Base-by-base conservation (phyloP, 2,329 filamentous ascomycete species). In the Colletotrichum sp. region DNA sequence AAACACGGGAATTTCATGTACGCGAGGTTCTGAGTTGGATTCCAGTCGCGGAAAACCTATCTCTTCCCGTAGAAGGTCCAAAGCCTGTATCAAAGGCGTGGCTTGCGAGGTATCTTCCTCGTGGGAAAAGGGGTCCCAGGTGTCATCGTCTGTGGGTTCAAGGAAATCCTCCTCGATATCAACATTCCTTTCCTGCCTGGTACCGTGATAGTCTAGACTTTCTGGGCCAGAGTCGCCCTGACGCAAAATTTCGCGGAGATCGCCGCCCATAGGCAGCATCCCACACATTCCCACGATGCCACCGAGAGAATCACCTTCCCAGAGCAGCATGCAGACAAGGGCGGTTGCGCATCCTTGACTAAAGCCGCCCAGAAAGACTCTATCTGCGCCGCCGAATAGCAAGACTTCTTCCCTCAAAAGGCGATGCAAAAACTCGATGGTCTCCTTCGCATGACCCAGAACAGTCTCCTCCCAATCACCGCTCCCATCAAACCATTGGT, bases 281-380 rank as follows among this genome's bases (percentile, higher is more conserved):
- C 87, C 87, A 71, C 86, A 86, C 84, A 90, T 85, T 0, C 85
- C 86, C 8, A 88, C 79, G 14, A 82, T 77, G 0, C 79, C 87
- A 1, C 81, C 86, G 36, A 89, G 73, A 3, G 80, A 68, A 18
- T 79, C 78, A 0, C 84, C 86, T 12, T 86, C 82, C 87, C 87
- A 88, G 3, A 86, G 80, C 70, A 91, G 72, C 71, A 86, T 76
- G 12, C 85, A 81, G 21, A 84, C 78, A 73, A 91, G 74, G 0
- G 84, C 81, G 56, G 86, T 86, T 4, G 89, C 89, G 76, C 88
- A 89, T 1, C 90, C 90, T 76, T 91, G 89, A 64, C 90, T 91
- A 21, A 91, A 79, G 0, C 89, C 89, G 52, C 87, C 86, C 0
- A 91, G 75, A 2, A 89, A 79, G 0, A 91, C 80, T 56, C 84